Evolutionary conservation across 768 basidiomycete genomes (phyloP).

Genomic region (Trametes cubensis): DNA sequence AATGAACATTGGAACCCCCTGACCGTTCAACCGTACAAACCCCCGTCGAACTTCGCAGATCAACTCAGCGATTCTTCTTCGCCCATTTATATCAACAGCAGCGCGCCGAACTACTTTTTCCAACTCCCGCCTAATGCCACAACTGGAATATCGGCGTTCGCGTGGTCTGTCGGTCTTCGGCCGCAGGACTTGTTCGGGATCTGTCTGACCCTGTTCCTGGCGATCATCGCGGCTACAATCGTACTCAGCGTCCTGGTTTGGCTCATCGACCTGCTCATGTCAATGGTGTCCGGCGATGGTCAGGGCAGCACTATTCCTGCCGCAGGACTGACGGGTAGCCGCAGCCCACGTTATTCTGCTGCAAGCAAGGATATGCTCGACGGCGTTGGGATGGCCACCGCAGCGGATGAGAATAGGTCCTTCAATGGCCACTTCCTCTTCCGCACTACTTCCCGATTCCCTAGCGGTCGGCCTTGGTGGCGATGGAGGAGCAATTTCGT

Average conservation of each 20-base stretch:
- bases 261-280: slow-evolving; percentile 62
- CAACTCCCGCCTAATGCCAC: slow-evolving; percentile 63
- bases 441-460: slow-evolving; percentile 42
- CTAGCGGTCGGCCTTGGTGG: slow-evolving; percentile 46
- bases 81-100: slow-evolving; percentile 73
- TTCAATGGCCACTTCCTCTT: slow-evolving; percentile 46
- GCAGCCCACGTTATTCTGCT: slow-evolving; percentile 46
- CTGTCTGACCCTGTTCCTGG: slow-evolving; percentile 82
- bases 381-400: slow-evolving; percentile 27
- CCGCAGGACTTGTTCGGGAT: slow-evolving; percentile 82
- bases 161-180: slow-evolving; percentile 79
- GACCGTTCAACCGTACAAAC: slow-evolving; percentile 54
- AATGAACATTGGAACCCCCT: slow-evolving; percentile 72
- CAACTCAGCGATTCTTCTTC: slow-evolving; percentile 74
- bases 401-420: slow-evolving; percentile 54
- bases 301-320: slow-evolving; percentile 35
- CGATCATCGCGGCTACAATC: slow-evolving; percentile 73
- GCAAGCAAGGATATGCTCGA: slow-evolving; percentile 58
- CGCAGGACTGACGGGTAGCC: slow-evolving; percentile 33
- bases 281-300: slow-evolving; percentile 37
- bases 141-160: slow-evolving; percentile 79
- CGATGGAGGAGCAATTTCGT: slow-evolving; percentile 61
- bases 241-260: slow-evolving; percentile 71
- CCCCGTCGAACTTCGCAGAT: slow-evolving; percentile 70
- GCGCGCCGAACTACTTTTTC: slow-evolving; percentile 73